Conservation (phyloP, 2,329 filamentous ascomycete genomes). For the Pseudogymnoascus sp. region DNA sequence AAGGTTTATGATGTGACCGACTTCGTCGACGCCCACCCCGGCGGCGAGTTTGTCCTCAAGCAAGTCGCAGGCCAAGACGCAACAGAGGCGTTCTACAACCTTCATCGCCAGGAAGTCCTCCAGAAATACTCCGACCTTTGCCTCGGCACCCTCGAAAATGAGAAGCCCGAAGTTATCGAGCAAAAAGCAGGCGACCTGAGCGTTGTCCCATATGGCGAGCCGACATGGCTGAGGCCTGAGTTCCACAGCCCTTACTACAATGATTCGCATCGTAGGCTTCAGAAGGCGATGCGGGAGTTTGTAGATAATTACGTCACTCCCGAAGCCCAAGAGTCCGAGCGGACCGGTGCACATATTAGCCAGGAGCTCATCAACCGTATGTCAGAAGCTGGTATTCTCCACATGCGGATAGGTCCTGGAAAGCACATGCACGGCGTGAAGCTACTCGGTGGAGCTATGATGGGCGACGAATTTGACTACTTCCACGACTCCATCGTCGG, state of each 20-base stretch:
- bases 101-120: constrained; percentile 84
- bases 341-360: constrained; percentile 60
- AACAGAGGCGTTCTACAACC: constrained; percentile 79
- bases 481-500: constrained; percentile 72
- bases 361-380: constrained; percentile 68
- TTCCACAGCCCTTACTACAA: constrained; percentile 77
- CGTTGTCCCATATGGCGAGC: constrained; percentile 74
- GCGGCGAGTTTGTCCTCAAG: constrained; percentile 67
- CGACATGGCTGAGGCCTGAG: constrained; percentile 67
- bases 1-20: constrained; percentile 81
- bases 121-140: constrained; percentile 66
- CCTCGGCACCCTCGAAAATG: constrained; percentile 66
- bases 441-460: constrained; percentile 59
- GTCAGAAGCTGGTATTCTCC: constrained; percentile 63
- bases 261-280: constrained; percentile 61
- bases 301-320: constrained; percentile 61
- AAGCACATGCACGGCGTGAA: constrained; percentile 67
- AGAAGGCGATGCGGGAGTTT: constrained; percentile 63
- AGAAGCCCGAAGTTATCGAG: constrained; percentile 65
- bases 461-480: constrained; percentile 77
- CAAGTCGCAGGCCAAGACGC: constrained; percentile 78
- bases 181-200: constrained; percentile 63
- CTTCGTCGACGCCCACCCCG: constrained; percentile 77
- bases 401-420: constrained; percentile 76
- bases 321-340: constrained; percentile 69